These are phyloP conservation scores for Pachysandra terminalis DNA, from an alignment of 164 flowering plant species.

Conservation along the genomic window DNA sequence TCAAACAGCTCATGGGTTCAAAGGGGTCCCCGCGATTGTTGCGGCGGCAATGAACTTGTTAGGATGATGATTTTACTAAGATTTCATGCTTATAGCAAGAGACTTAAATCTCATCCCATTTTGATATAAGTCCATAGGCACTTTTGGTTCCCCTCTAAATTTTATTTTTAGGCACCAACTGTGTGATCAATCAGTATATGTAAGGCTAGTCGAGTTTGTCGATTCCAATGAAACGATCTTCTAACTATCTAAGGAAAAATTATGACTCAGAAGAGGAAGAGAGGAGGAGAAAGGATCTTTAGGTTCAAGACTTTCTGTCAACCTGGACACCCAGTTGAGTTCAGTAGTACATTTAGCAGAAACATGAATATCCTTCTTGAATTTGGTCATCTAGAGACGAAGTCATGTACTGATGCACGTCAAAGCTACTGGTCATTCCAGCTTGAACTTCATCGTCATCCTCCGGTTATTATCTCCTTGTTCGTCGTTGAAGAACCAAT, in stretches of 20 bases:
- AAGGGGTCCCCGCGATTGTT: conserved; percentile 8
- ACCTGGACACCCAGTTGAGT: conserved; percentile 57
- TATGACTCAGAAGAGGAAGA: conserved; percentile 71
- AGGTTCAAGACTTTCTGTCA: conserved; percentile 73
- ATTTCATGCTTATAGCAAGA: conserved; percentile 31
- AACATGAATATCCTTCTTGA: conserved; percentile 66
- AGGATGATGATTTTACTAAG: conserved; percentile 12
- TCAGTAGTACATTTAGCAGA: conserved; percentile 54
- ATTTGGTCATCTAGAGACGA: conserved; percentile 49
- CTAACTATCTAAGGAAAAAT: not conserved
- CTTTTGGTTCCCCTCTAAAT: conserved; percentile 34
- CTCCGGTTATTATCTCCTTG: conserved; percentile 51
- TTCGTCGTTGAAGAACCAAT: conserved; percentile 66
- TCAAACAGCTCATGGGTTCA: conserved; percentile 11
- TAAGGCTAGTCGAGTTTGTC: conserved; percentile 1
- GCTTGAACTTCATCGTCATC: conserved; percentile 68
- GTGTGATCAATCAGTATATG: conserved; percentile 43
- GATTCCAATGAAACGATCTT: not conserved
- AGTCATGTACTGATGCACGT: conserved; percentile 27
- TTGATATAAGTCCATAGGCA: conserved; percentile 13
- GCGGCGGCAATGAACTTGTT: conserved; percentile 15
- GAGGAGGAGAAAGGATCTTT: conserved; percentile 59
- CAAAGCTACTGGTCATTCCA: conserved; percentile 79
- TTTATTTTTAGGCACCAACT: conserved; percentile 52
- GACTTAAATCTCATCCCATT: conserved; percentile 14